phyloP scores from a whole-genome alignment of 2,329 filamentous ascomycete species.

The Pseudocercospora vitis region DNA sequence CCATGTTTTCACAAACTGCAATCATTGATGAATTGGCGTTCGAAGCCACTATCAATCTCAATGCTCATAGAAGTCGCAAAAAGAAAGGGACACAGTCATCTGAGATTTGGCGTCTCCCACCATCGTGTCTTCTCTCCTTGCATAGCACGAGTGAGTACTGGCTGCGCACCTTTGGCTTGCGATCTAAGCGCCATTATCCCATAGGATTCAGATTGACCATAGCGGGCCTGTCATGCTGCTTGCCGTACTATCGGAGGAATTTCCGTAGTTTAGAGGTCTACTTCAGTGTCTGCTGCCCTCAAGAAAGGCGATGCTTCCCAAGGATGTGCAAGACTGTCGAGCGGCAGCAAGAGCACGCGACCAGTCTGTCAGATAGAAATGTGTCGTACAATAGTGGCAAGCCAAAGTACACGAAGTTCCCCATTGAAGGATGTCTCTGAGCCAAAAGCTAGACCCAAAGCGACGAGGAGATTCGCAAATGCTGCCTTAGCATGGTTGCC shows the following conservation, averaged over 20 bases:
- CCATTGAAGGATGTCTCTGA: background rate
- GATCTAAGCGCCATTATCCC: slow-evolving; percentile 8
- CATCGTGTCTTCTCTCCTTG: slow-evolving; percentile 49
- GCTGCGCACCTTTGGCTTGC: slow-evolving; percentile 21
- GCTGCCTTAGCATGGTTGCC: slow-evolving; percentile 1
- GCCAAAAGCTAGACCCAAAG: background rate
- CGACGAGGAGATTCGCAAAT: background rate
- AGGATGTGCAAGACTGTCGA: background rate
- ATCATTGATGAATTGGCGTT: slow-evolving; percentile 47
- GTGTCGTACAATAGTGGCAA: too few species aligned
- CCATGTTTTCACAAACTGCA: slow-evolving; percentile 22
- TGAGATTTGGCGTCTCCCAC: slow-evolving; percentile 61
- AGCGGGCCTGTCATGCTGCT: too few species aligned
- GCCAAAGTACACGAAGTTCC: too few species aligned
- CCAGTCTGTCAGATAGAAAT: too few species aligned
- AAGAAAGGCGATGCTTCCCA: background rate
- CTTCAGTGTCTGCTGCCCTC: slow-evolving; percentile 1
- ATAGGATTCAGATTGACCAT: background rate
- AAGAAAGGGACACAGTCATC: slow-evolving; percentile 57
- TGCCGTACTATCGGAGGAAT: background rate
- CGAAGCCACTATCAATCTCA: slow-evolving; percentile 62
- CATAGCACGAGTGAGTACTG: slow-evolving; percentile 31
- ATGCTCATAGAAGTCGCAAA: slow-evolving; percentile 63
- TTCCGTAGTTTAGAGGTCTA: background rate
- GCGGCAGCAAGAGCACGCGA: background rate